Base-by-base conservation (phyloP, 345 rosid species). In the Aethionema arabicum region DNA sequence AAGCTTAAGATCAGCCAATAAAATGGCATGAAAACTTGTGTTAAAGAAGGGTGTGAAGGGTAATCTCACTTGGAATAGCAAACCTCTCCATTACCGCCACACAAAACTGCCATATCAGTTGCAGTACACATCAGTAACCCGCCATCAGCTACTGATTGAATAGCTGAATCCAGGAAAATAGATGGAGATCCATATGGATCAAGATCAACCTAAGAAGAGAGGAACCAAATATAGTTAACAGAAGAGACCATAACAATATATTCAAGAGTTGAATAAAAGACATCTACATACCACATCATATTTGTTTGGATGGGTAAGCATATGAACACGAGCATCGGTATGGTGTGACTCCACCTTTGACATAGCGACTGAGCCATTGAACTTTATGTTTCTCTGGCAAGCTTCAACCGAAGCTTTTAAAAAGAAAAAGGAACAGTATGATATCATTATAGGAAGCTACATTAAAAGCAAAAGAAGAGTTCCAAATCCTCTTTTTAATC, bases 101-200 rank as follows among this genome's bases (percentile, higher is more conserved):
- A 93, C 10, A 93, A 86, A 67, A 93, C 97, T 10, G 99, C 97
- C 97, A 93, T 81, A 70, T 87, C 97, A 59, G 99, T 93, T 55
- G 97, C 97, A 47, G 97, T 93, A 73, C 99, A 93, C 97, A 93
- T 84, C 44, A 93, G 75, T 78, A 93, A 46, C 69, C 97, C 97
- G 53, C 99, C 99, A 83, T 93, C 97, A 16, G 64, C 80, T 52
- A 87, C 96, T 32, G 88, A 85, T 66, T 93, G 99, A 59, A 93
- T 78, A 35, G 97, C 96, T 12, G 95, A 87, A 78, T 93, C 99
- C 78, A 93, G 82, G 77, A 93, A 93, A 11, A 90, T 61, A 8
- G 99, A 87, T 5, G 99, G 99, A n/a, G 99, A 85, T 56, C 99
- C 99, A 61, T 93, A 93, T 58, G 99, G 99, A 80, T 93, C 99